phyloP scores from a whole-genome alignment of 139 green algal species.

The Coelastrella sp. region DNA sequence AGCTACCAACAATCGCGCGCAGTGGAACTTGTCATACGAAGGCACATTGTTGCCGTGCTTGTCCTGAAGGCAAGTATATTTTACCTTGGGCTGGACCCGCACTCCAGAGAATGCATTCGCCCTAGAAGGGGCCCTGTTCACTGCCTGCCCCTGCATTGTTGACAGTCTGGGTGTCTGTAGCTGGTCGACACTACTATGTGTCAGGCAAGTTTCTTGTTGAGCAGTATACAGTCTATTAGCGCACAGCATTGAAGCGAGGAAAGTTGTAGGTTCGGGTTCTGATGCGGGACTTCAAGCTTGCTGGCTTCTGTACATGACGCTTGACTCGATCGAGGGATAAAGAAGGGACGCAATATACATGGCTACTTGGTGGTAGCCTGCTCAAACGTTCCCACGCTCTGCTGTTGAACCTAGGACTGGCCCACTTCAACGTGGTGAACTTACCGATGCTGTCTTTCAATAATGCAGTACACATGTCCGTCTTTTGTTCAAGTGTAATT shows the following conservation, averaged over 20 bases:
- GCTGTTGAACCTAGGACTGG: too few relatives aligned
- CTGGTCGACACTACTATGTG: too few relatives aligned
- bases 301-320: not conserved
- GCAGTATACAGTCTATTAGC: too few relatives aligned
- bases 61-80: not conserved
- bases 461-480: too few relatives aligned
- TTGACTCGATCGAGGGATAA: not conserved
- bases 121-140: not conserved
- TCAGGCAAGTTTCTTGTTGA: too few relatives aligned
- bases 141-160: not conserved
- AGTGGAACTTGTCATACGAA: not conserved
- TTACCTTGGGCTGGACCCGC: constrained; percentile 29
- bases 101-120: constrained; percentile 11
- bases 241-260: too few relatives aligned
- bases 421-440: too few relatives aligned
- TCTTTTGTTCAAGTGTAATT: too few relatives aligned
- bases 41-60: not conserved
- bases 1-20: not conserved
- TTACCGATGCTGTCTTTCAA: too few relatives aligned
- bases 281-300: not conserved
- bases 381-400: too few relatives aligned
- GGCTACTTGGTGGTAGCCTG: not conserved
- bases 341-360: not conserved
- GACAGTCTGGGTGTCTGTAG: not conserved
- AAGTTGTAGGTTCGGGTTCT: not conserved